Conservation (phyloP, 1,284 basidiomycete species). For the Bjerkandera adusta region DNA sequence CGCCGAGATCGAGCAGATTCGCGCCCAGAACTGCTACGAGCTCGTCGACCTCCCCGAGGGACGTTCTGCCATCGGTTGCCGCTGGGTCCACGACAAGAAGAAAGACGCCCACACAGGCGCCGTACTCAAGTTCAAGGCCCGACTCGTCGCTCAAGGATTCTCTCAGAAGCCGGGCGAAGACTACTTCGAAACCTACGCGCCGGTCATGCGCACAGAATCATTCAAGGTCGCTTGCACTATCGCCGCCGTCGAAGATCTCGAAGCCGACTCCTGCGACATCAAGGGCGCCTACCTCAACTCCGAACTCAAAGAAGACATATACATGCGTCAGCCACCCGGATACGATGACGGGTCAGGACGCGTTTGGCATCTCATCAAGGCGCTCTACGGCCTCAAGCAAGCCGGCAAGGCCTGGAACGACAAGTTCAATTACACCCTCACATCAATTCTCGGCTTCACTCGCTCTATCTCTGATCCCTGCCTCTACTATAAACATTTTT, state of each 20-base stretch:
- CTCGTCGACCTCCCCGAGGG: constrained; percentile 22
- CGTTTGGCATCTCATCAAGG: constrained; percentile 18
- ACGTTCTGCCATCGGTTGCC: constrained; percentile 23
- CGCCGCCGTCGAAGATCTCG: constrained; percentile 25
- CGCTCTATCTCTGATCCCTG: constrained; percentile 17
- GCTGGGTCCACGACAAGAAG: constrained; percentile 34
- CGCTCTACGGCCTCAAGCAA: constrained; percentile 32
- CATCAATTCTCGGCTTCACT: background rate
- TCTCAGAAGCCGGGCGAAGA: constrained; percentile 37
- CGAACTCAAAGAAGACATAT: constrained; percentile 36
- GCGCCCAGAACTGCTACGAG: constrained; percentile 23
- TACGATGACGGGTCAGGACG: constrained; percentile 23
- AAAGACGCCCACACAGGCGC: constrained; percentile 25
- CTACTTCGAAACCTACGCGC: constrained; percentile 34
- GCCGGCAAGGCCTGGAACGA: constrained; percentile 26
- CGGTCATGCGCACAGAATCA: constrained; percentile 27
- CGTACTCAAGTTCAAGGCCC: constrained; percentile 33
- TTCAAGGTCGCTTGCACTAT: constrained; percentile 24
- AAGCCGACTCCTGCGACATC: constrained; percentile 33
- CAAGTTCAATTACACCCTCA: constrained; percentile 16
- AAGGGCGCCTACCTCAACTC: constrained; percentile 34
- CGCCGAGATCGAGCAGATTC: constrained; percentile 26
- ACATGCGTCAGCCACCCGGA: constrained; percentile 33
- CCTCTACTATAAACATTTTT: constrained; percentile 14
- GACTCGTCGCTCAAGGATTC: constrained; percentile 40